Base-by-base conservation (phyloP, 768 basidiomycete species). In the Boletus pseudopeckii region DNA sequence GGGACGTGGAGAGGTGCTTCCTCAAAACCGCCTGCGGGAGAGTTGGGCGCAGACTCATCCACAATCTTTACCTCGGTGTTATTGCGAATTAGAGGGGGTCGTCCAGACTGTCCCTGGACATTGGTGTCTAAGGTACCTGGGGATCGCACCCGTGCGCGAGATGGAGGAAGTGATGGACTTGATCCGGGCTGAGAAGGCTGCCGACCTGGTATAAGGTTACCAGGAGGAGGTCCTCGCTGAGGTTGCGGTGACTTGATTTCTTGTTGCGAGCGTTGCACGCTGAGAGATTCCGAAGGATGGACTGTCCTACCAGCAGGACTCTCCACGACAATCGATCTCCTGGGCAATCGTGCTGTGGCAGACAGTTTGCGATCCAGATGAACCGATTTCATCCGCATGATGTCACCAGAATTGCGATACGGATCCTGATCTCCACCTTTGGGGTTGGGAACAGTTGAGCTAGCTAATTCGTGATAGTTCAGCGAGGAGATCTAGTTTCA, bases 281-380 rank as follows among this genome's bases (percentile, higher is more conserved):
- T 76, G 15, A 79, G 60, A 10, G 77, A 71, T 51, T 90, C 86
- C 0, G 83, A 82, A 17, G 88, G 80, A 62, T 91, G 87, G 6
- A 89, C 93, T 54, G 84, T 86, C 67, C 86, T 83, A 39, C 94
- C 95, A 11, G 92, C 80, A 39, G 97, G 97, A 62, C 90, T 92
- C 71, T 99, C 96, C 45, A 99, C 87, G 39, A 99, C 86, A 8
- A 92, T 98, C 24, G 96, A 97, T 36, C 94, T 86, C 71, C 92
- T 94, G 6, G 96, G 92, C 52, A 96, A 67, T 43, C 89, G 84
- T 26, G 97, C 92, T 2, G 92, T 96, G 45, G 95, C 90, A 30
- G 94, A 97, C 39, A 96, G 76, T 68, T 98, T 98, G 50, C 97
- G 88, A 71, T 98, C 93, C 34, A 99, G 80, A 70, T 95, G 90